Percentiles rank a stretch among this genome's conserved stretches.
phyloP scores from a whole-genome alignment of 2,329 filamentous ascomycete species.

The Rhynchosporium secalis region DNA sequence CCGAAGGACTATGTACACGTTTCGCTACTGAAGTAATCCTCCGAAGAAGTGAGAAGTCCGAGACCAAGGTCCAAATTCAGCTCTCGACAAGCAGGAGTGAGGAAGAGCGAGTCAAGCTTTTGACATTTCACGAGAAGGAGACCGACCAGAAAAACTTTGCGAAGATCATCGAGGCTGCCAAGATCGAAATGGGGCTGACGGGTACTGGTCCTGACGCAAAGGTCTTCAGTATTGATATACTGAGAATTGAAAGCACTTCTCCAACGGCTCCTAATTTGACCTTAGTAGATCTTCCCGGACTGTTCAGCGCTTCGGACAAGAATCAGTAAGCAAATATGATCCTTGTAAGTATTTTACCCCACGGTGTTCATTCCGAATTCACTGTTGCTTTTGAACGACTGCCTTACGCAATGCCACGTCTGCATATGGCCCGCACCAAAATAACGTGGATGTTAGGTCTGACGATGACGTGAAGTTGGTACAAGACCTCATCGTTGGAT shows the following conservation, averaged over 20 bases:
- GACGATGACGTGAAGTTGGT: conserved; percentile 27
- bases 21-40: conserved; percentile 48
- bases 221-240: conserved; percentile 28
- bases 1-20: conserved; percentile 43
- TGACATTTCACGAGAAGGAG: conserved; percentile 23
- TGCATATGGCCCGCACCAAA: no score
- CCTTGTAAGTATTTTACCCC: not conserved
- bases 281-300: conserved; percentile 35
- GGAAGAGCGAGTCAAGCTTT: conserved; percentile 17
- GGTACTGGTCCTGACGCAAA: conserved; percentile 24
- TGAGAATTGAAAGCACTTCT: conserved; percentile 22
- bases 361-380: not conserved
- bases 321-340: conserved; percentile 44
- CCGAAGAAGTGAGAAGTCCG: conserved; percentile 16
- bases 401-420: no score
- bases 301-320: conserved; percentile 43
- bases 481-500: conserved; percentile 31
- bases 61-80: conserved; percentile 19
- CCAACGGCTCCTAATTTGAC: conserved; percentile 24
- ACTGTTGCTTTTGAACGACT: no score
- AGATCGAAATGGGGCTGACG: conserved; percentile 16
- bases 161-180: conserved; percentile 27
- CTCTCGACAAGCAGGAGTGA: conserved; percentile 17
- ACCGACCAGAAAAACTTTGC: conserved; percentile 20
- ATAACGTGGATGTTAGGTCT: conserved; percentile 21